Evolutionary conservation across 2,329 filamentous ascomycete species (phyloP).

Genomic region (Sporothrix schenckii): DNA sequence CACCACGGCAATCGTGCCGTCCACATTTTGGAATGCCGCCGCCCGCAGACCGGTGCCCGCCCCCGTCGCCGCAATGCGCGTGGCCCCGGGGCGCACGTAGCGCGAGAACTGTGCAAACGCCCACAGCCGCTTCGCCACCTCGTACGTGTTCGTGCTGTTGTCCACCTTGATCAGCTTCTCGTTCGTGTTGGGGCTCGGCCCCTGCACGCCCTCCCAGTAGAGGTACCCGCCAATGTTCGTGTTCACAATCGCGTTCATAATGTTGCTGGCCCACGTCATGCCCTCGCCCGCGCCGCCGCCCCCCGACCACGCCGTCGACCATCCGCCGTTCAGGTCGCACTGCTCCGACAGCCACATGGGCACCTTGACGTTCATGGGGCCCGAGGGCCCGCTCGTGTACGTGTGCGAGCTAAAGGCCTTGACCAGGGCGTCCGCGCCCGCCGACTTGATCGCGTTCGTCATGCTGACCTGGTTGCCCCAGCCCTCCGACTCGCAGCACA

Average conservation of each 20-base stretch:
- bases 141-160: conserved; percentile 42
- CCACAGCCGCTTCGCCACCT: conserved; percentile 46
- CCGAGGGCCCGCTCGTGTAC: conserved; percentile 48
- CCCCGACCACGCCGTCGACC: conserved; percentile 52
- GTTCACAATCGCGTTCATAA: conserved; percentile 54
- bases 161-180: conserved; percentile 43
- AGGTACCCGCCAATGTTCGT: conserved; percentile 56
- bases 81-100: conserved; percentile 46
- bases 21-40: conserved; percentile 45
- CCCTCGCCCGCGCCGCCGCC: conserved; percentile 54
- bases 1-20: conserved; percentile 46
- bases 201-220: conserved; percentile 56
- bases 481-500: conserved; percentile 48
- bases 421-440: conserved; percentile 42
- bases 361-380: conserved; percentile 47
- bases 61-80: conserved; percentile 40
- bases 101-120: conserved; percentile 49
- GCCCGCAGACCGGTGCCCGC: conserved; percentile 40
- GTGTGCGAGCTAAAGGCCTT: conserved; percentile 47
- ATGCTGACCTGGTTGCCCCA: conserved; percentile 46
- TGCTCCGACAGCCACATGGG: conserved; percentile 58
- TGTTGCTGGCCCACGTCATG: conserved; percentile 59
- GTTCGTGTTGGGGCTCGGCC: conserved; percentile 43
- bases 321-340: conserved; percentile 50
- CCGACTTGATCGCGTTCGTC: conserved; percentile 45